phyloP scores from a whole-genome alignment of 1,139 yeast genomes.

The Hyphopichia pseudoburtonii region DNA sequence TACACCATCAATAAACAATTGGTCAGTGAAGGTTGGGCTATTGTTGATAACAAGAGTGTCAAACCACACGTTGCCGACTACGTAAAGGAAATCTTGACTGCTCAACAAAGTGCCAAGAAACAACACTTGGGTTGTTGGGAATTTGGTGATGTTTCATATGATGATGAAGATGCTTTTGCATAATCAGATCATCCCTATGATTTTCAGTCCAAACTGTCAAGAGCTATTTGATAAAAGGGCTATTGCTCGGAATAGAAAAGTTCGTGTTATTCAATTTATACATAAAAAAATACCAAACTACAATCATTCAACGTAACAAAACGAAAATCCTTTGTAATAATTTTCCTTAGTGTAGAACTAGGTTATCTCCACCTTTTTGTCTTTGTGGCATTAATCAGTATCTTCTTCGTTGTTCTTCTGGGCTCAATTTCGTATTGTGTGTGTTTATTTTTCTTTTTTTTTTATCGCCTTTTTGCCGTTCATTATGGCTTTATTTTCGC shows the following conservation, averaged over 20 bases:
- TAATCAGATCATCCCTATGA: no score
- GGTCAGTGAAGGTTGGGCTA: constrained; percentile 65
- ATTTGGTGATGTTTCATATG: constrained; percentile 72
- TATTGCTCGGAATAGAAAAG: no score
- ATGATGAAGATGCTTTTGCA: constrained; percentile 41
- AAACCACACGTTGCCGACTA: constrained; percentile 36
- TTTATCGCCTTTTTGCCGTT: no score
- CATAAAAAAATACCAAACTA: not conserved
- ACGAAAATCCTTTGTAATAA: no score
- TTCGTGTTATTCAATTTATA: not conserved
- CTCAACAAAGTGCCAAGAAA: constrained; percentile 50
- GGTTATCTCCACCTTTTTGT: no score
- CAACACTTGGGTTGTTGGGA: constrained; percentile 75
- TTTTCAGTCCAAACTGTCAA: no score
- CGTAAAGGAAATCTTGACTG: constrained; percentile 39
- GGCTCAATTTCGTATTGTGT: no score
- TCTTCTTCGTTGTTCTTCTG: no score
- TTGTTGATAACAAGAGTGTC: constrained; percentile 45
- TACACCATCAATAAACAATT: constrained; percentile 66
- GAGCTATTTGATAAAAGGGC: no score
- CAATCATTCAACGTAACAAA: no score
- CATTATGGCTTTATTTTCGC: not conserved
- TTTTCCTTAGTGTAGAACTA: no score
- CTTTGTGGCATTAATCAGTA: no score
- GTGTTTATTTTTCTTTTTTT: not conserved